Evolutionary conservation across 164 flowering plant species (phyloP).

Genomic region (Cinnamomum micranthum): DNA sequence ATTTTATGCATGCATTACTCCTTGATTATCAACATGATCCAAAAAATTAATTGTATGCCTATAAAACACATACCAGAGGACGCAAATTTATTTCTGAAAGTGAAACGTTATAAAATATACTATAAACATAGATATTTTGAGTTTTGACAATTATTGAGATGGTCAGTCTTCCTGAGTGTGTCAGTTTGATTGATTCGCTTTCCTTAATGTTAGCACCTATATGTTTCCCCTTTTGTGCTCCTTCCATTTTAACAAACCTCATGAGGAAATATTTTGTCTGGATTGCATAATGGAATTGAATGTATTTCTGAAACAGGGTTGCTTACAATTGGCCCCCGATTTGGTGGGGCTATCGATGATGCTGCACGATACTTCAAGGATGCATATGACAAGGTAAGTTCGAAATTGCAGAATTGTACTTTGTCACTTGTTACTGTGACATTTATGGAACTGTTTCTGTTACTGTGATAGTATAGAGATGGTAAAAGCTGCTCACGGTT

Average conservation of each 20-base stretch:
- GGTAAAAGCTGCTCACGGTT: not conserved
- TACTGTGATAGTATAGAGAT: not conserved
- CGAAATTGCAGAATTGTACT: not conserved
- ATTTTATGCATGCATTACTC: no score
- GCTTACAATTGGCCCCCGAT: constrained; percentile 96
- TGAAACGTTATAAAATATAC: no score
- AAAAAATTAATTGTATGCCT: no score
- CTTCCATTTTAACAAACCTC: not conserved
- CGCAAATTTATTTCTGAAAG: no score
- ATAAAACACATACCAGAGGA: no score
- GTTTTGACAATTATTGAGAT: no score
- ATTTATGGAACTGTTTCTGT: not conserved
- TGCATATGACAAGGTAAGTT: constrained; percentile 74
- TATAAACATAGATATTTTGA: no score
- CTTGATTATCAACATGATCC: no score
- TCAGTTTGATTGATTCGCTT: no score
- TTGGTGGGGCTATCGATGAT: constrained; percentile 99
- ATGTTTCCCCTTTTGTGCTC: no score
- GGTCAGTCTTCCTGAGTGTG: no score
- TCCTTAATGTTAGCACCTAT: no score
- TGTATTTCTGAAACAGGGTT: constrained; percentile 53
- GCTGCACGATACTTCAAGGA: constrained; percentile 98
- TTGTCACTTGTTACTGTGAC: not conserved
- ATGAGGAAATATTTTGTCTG: not conserved
- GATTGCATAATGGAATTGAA: not conserved